Evolutionary conservation across 805 yeast genomes (phyloP).

Genomic region (Saturnispora silvae): DNA sequence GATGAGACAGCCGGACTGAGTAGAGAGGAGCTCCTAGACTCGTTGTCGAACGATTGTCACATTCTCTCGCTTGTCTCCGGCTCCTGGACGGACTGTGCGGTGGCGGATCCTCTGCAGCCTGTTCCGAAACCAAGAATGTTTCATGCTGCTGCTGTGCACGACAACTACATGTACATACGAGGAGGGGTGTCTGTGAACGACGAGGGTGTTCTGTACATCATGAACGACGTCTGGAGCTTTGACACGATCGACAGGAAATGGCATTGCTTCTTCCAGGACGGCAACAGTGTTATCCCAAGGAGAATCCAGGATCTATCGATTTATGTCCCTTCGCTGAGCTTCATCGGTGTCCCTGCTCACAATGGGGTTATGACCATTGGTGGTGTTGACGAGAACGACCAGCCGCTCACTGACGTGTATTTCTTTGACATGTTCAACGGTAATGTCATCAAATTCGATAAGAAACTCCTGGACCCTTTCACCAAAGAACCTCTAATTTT

Average conservation of each 20-base stretch:
- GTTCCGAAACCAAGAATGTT: constrained; percentile 41
- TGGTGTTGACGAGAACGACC: constrained; percentile 23
- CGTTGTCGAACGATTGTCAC: constrained; percentile 56
- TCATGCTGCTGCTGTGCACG: constrained; percentile 45
- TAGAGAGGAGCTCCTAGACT: constrained; percentile 16
- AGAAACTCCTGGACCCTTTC: constrained; percentile 9
- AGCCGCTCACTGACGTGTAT: neutral
- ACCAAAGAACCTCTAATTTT: constrained; percentile 18
- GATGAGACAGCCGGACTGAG: constrained; percentile 13
- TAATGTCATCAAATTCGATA: neutral
- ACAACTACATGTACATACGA: constrained; percentile 42
- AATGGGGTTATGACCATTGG: constrained; percentile 45
- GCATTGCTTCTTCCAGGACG: constrained; percentile 36
- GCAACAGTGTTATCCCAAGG: constrained; percentile 17
- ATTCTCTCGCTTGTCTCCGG: constrained; percentile 48
- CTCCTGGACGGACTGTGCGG: constrained; percentile 38
- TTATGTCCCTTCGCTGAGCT: constrained; percentile 28
- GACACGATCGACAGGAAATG: constrained; percentile 43
- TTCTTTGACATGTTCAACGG: constrained; percentile 3
- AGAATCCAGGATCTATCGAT: constrained; percentile 48
- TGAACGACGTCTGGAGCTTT: constrained; percentile 63
- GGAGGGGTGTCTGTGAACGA: constrained; percentile 50
- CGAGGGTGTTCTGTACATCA: constrained; percentile 30
- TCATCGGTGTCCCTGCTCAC: constrained; percentile 30
- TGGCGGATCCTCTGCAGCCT: constrained; percentile 15